These are phyloP conservation scores for Tricholoma flavovirens DNA, from an alignment of 768 basidiomycete genomes.

Conservation along the genomic window DNA sequence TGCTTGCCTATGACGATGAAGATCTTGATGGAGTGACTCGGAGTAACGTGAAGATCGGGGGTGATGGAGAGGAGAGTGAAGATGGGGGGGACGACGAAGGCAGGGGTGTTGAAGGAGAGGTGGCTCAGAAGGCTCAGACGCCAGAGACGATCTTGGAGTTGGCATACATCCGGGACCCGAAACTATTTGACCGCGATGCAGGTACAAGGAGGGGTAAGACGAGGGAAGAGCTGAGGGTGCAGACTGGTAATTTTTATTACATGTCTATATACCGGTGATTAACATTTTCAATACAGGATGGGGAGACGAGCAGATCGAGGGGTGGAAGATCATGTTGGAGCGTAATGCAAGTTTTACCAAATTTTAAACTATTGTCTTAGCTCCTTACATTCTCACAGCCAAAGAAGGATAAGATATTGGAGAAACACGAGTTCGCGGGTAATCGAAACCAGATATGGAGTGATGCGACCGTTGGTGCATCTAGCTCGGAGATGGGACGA, in stretches of 20 bases:
- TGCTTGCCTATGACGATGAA: conserved; percentile 35
- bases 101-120: conserved; percentile 17
- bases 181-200: conserved; percentile 71
- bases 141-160: conserved; percentile 67
- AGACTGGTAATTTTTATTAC: conserved; percentile 38
- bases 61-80: conserved; percentile 52
- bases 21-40: conserved; percentile 52
- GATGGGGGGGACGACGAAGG: conserved; percentile 31
- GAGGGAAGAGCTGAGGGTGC: conserved; percentile 56
- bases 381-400: conserved; percentile 36
- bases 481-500: not conserved
- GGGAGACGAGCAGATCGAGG: conserved; percentile 85
- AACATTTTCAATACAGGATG: conserved; percentile 33
- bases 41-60: conserved; percentile 43
- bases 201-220: conserved; percentile 65
- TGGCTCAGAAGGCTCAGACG: conserved; percentile 17
- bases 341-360: conserved; percentile 56
- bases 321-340: conserved; percentile 89
- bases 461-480: conserved; percentile 1
- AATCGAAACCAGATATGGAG: conserved; percentile 35
- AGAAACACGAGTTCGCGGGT: conserved; percentile 73
- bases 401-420: conserved; percentile 65
- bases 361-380: not conserved
- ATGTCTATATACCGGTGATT: not conserved
- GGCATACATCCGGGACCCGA: conserved; percentile 71